Evolutionary conservation across 805 yeast genomes (phyloP), one percentile per base, ranked within the genome.

Genomic region (Sungouiella blattae): DNA sequence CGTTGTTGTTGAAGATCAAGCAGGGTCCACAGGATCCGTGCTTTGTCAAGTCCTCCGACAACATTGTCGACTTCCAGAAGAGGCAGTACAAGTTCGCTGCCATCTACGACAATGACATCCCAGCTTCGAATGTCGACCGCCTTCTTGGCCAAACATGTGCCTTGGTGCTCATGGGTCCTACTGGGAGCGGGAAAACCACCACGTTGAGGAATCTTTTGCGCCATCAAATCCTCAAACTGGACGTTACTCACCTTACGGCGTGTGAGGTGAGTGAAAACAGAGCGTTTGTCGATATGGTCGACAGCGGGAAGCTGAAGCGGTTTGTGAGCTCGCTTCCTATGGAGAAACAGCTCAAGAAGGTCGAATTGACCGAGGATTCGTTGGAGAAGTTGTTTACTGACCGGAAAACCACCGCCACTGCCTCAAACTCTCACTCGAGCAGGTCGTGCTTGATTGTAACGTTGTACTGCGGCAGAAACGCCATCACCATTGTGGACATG

Each of bases 111-210:
- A 32, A 18, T n/a, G 17, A 23, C 4, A 23, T 33, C 7, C 30
- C 44, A 3, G 26, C n/a, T 3, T 16, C 32, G 9, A 18, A 16
- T 8, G 26, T 36, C 12, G 40, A 37, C 11, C 22, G 26, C 26
- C 40, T 26, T 34, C 37, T 27, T 15, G 24, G 32, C 28, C 32
- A 26, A 28, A 36, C 43, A 13, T 29, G 31, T 30, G 41, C 37
- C 32, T 40, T 31, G 18, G 35, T 30, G 34, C 47, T 36, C 29
- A 36, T 37, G n/a, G 46, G 43, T 9, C 41, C 40, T 21, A 17
- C 35, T 14, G 36, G 30, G 3, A 33, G 54, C 27, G 67, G 66
- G 11, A 62, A 62, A 39, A 59, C 66, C 12, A 56, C 62, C 26
- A 47, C 56, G 6, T 36, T 60, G 18, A 37, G 39, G 18, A 43